phyloP scores from a whole-genome alignment of 768 basidiomycete genomes.

The Fomitopsis pulvina region DNA sequence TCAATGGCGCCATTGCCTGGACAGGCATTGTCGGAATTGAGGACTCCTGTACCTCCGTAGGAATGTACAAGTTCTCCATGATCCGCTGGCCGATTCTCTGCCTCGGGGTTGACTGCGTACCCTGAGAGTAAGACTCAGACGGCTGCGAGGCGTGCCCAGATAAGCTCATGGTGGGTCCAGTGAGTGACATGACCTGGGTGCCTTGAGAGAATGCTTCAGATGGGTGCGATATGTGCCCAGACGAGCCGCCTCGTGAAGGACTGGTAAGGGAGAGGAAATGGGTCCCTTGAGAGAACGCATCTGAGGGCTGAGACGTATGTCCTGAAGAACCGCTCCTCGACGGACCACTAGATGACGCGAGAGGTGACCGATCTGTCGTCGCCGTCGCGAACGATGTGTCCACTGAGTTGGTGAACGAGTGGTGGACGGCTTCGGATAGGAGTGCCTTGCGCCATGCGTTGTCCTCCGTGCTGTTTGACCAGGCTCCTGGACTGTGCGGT shows the following conservation, averaged over 20 bases:
- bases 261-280: neutral
- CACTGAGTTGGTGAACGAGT: conserved; percentile 57
- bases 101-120: neutral
- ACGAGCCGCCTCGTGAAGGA: neutral
- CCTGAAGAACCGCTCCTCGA: neutral
- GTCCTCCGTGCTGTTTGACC: conserved; percentile 46
- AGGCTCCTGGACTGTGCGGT: conserved; percentile 52
- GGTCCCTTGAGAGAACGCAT: neutral
- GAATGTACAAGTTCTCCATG: neutral
- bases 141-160: neutral
- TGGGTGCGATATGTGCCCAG: neutral
- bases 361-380: neutral
- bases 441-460: conserved; percentile 73
- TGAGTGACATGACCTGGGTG: neutral
- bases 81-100: conserved; percentile 4
- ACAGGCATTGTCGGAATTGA: neutral
- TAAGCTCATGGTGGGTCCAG: neutral
- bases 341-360: neutral
- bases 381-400: conserved; percentile 35
- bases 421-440: conserved; percentile 71
- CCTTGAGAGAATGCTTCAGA: neutral
- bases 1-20: neutral
- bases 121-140: neutral
- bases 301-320: neutral
- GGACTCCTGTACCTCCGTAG: neutral